Evolutionary conservation across 2,329 filamentous ascomycete genomes (phyloP), one percentile per base, ranked within the genome.

Genomic region (Hymenoscyphus fructigenus): DNA sequence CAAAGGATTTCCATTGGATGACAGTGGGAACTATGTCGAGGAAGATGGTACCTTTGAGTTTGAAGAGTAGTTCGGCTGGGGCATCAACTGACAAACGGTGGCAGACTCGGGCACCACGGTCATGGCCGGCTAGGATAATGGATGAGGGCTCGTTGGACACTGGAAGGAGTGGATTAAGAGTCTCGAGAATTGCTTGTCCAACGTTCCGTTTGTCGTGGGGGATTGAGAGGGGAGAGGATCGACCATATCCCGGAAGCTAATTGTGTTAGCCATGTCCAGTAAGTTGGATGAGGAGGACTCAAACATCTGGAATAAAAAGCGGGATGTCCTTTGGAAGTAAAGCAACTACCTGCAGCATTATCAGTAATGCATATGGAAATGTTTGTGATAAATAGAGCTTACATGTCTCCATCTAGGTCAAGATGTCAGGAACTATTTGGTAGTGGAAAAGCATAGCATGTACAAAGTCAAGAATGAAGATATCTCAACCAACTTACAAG

Each of bases 11-110:
- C 79, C 81, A 84, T 73, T 83, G 81, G 3, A 76, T 74, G 23
- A 76, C 69, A 5, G 81, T 83, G 5, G 81, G 82, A 1, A 84
- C 77, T 65, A 84, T 83, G 70, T 84, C 82, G 20, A 83, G 73
- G 15, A 84, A 68, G 23, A 80, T 75, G 1, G 77, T 73, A 7
- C 79, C 79, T 2, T 74, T 62, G 57, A 83, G 74, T 28, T 75
- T 76, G 61, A 80, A 70, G n/a, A 67, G 65, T 2, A 69, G 53
- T 55, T 70, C 66, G 4, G 75, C 64, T 9, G 74, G 67, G 41
- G 74, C 71, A 66, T 81, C 77, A 38, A 83, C 80, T 34, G 81
- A 75, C 41, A 84, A 75, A 26, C 81, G 80, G 70, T 84, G 82
- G 61, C 76, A 77, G 67, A 84, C 77, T 9, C 82, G 78, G 2